These are phyloP conservation scores for Atractiella rhizophila DNA, from an alignment of 768 basidiomycete species.

Conservation along the genomic window DNA sequence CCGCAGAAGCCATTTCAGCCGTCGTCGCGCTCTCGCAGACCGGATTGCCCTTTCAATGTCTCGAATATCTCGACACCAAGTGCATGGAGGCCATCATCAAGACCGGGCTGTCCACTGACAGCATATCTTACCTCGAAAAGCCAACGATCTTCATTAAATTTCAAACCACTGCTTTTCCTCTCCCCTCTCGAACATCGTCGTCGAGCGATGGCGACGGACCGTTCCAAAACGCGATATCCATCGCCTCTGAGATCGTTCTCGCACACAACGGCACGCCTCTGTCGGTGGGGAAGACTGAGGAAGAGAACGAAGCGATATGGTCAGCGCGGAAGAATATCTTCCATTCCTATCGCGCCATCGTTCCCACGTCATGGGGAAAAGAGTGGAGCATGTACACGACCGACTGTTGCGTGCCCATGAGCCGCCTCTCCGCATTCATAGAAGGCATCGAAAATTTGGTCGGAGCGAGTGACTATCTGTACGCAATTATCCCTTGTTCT, in stretches of 20 bases:
- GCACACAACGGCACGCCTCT: slow-evolving; percentile 43
- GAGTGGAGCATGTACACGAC: slow-evolving; percentile 24
- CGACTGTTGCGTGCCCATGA: slow-evolving; percentile 34
- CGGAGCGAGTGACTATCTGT: too few relatives aligned
- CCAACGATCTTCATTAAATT: slow-evolving; percentile 45
- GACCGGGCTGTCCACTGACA: slow-evolving; percentile 20
- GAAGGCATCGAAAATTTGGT: slow-evolving; percentile 54
- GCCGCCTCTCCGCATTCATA: slow-evolving; percentile 21
- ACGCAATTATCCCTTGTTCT: slow-evolving; percentile 34
- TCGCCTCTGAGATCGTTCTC: slow-evolving; percentile 35
- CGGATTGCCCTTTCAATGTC: slow-evolving; percentile 51
- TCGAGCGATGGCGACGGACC: too few relatives aligned
- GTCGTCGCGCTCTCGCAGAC: slow-evolving; percentile 52
- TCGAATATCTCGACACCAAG: slow-evolving; percentile 59
- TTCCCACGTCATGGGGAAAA: slow-evolving; percentile 42
- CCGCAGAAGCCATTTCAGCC: slow-evolving; percentile 47
- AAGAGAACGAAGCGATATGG: slow-evolving; percentile 57
- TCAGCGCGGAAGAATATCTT: slow-evolving; percentile 23
- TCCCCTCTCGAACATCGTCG: slow-evolving; percentile 37
- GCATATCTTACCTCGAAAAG: slow-evolving; percentile 4
- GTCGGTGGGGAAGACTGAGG: slow-evolving; percentile 48
- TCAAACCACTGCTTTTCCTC: slow-evolving; percentile 82
- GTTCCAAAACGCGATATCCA: too few relatives aligned
- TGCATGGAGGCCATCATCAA: slow-evolving; percentile 39
- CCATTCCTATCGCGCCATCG: slow-evolving; percentile 13